Base-by-base conservation (phyloP, 306 rosid species). In the Vachellia pachyceras region DNA sequence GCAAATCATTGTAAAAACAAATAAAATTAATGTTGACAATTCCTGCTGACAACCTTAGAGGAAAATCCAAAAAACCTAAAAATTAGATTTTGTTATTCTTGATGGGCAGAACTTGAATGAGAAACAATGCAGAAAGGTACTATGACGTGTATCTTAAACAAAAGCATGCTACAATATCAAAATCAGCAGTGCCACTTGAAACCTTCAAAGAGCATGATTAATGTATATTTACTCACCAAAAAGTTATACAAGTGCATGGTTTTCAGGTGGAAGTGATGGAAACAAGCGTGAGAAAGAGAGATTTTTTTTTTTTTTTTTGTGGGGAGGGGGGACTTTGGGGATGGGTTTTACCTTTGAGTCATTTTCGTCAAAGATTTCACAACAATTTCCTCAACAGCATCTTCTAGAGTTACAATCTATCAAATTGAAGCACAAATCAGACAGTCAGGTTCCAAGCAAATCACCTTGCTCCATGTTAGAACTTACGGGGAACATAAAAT, bases 281-380 rank as follows among this genome's bases (percentile, higher is more conserved):
- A 17, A 67, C 10, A 3, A 81, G 1, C 64, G 7, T 7, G 47
- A 39, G 70, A 72, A 23, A 69, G 50, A 45, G 1, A 55, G 47
- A 0, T 29, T 29, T 29, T 29, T 29, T 29, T 29, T 29, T 29
- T 29, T 29, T 29, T 29, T 29, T n/a, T n/a, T n/a, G n/a, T n/a
- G 33, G 33, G 64, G 58, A 22, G 57, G 22, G 3, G 18, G 18
- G n/a, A n/a, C n/a, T n/a, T n/a, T n/a, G n/a, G n/a, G n/a, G n/a
- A n/a, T n/a, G n/a, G 68, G 78, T 54, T 68, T 86, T 84, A 94
- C 99, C 90, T 96, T 96, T 14, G 99, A 96, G 84, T 96, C 99
- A 79, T 90, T 96, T 89, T 96, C 99, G 60, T 96, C 99, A 57
- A 96, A 96, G 70, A 96, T 96, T 92, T 96, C 98, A 72, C 99